Evolutionary conservation across 2,329 filamentous ascomycete species (phyloP).

Genomic region (Rhexocercosporidium sp.): DNA sequence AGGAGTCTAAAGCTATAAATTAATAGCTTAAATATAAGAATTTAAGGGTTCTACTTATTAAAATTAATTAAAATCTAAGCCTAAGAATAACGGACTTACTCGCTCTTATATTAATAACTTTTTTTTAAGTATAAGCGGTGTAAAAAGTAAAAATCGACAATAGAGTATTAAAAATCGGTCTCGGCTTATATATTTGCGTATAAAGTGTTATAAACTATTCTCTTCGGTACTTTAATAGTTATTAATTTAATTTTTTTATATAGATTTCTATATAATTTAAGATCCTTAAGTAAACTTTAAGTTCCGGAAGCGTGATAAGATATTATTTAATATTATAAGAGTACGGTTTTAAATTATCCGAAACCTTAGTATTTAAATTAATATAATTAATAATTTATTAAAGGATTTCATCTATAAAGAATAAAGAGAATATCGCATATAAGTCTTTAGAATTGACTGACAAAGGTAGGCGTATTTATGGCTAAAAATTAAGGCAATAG

Average conservation of each 20-base stretch:
- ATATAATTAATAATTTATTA: background rate
- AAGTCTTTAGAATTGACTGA: too few species aligned
- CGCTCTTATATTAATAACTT: too few species aligned
- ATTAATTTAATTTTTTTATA: background rate
- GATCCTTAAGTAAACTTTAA: background rate
- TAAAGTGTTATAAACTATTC: background rate
- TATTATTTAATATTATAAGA: background rate
- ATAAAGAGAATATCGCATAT: too few species aligned
- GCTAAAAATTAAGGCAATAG: too few species aligned
- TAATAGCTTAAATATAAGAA: too few species aligned
- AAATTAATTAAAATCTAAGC: too few species aligned
- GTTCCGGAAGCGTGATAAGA: background rate
- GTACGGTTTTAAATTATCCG: background rate
- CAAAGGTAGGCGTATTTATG: too few species aligned
- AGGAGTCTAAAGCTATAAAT: too few species aligned
- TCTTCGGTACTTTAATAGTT: background rate
- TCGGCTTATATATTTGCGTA: background rate
- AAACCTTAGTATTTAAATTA: background rate
- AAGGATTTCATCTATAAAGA: background rate
- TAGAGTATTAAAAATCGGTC: background rate
- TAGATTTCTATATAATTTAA: background rate
- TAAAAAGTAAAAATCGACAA: too few species aligned
- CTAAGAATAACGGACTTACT: too few species aligned
- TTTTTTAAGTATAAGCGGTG: too few species aligned
- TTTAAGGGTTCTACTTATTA: too few species aligned